Percentiles rank a stretch among this genome's conserved stretches.
phyloP scores from a whole-genome alignment of 164 flowering plant species.

The Hamamelis virginiana region DNA sequence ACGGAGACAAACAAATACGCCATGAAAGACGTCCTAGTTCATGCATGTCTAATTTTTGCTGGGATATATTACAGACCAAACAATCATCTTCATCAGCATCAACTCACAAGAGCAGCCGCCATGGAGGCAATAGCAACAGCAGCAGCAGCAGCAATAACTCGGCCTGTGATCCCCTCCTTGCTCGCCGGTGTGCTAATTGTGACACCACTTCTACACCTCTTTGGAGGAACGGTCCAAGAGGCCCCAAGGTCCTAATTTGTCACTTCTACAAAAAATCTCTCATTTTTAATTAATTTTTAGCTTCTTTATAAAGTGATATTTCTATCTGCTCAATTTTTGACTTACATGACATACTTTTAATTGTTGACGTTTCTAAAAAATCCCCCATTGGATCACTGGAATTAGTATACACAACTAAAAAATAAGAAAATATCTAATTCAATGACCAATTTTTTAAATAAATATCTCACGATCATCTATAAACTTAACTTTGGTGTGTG shows the following conservation, averaged over 20 bases:
- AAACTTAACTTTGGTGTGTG: too few relatives aligned
- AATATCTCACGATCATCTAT: too few relatives aligned
- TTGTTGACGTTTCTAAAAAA: too few relatives aligned
- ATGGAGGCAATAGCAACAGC: constrained; percentile 17
- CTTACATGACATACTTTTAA: too few relatives aligned
- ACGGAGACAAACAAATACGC: constrained; percentile 12
- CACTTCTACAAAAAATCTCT: not conserved
- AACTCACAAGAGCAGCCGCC: constrained; percentile 23
- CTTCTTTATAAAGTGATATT: too few relatives aligned
- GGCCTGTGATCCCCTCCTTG: constrained; percentile 56
- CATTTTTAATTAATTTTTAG: not conserved
- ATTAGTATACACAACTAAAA: too few relatives aligned
- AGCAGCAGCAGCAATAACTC: constrained; percentile 8
- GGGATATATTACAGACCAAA: constrained; percentile 57
- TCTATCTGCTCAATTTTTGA: too few relatives aligned
- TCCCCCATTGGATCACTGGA: too few relatives aligned
- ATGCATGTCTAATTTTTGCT: constrained; percentile 53
- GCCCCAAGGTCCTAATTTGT: constrained; percentile 71
- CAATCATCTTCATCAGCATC: constrained; percentile 23
- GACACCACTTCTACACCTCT: constrained; percentile 99
- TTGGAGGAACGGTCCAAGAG: constrained; percentile 98
- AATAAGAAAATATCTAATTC: too few relatives aligned
- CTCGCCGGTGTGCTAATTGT: constrained; percentile 96
- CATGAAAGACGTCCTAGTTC: constrained; percentile 26
- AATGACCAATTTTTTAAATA: too few relatives aligned